phyloP scores from a whole-genome alignment of 129 eudicot genomes.

The Glebionis coronaria region DNA sequence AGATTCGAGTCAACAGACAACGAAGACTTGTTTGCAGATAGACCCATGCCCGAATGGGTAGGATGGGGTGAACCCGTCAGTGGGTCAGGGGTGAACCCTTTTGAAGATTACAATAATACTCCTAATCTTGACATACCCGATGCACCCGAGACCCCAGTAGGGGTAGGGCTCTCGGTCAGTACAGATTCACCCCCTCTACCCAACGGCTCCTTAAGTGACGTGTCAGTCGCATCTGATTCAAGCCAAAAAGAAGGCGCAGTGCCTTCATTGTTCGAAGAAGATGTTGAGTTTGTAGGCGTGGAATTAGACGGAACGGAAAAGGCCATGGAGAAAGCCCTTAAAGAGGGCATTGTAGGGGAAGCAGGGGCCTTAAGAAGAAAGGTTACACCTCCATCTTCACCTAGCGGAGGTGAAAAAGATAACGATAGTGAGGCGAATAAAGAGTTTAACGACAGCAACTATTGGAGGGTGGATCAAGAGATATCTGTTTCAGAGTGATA shows the following conservation, averaged over 20 bases:
- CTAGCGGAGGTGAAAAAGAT: conserved; percentile 48
- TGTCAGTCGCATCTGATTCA: conserved; percentile 15
- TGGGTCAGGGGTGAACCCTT: conserved; percentile 65
- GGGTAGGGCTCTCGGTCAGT: conserved; percentile 9
- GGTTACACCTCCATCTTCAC: background rate
- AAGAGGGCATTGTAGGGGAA: conserved; percentile 95
- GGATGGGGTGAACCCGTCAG: conserved; percentile 55
- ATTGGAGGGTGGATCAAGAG: conserved; percentile 91
- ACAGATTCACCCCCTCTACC: conserved; percentile 32
- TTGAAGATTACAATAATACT: conserved; percentile 46
- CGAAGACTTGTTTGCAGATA: conserved; percentile 66
- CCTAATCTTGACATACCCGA: conserved; percentile 18
- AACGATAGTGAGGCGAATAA: conserved; percentile 32
- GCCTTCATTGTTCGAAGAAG: conserved; percentile 83
- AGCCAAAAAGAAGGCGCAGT: conserved; percentile 41
- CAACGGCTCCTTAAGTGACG: conserved; percentile 39
- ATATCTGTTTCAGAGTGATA: conserved; percentile 60
- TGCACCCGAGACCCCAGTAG: conserved; percentile 25
- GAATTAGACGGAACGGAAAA: conserved; percentile 82
- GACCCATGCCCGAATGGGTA: conserved; percentile 78
- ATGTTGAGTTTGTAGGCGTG: conserved; percentile 89
- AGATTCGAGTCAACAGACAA: conserved; percentile 48
- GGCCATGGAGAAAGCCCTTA: conserved; percentile 82
- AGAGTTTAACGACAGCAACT: conserved; percentile 76
- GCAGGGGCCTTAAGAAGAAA: conserved; percentile 77